Evolutionary conservation across 2,329 filamentous ascomycete genomes (phyloP).

Genomic region (Calonectria honghensis): DNA sequence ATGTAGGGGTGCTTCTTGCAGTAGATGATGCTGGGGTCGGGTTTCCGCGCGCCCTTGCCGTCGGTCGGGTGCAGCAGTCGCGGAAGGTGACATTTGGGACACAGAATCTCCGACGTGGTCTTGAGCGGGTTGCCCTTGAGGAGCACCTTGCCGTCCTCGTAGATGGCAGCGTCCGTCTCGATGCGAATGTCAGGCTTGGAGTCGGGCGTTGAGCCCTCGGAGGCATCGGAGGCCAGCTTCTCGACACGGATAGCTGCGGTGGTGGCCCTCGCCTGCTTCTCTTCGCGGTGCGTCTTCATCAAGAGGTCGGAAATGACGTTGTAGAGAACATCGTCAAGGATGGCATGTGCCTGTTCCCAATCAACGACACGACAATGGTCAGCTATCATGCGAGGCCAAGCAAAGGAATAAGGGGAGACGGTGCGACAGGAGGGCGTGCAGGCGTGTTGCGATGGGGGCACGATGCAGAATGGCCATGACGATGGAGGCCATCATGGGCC

Average conservation of each 20-base stretch:
- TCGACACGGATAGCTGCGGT: constrained; percentile 79
- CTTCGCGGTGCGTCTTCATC: constrained; percentile 84
- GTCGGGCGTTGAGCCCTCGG: constrained; percentile 72
- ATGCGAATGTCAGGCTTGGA: constrained; percentile 73
- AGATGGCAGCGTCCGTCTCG: constrained; percentile 81
- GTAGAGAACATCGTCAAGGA: constrained; percentile 85
- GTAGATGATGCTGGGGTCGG: constrained; percentile 81
- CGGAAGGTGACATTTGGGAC: constrained; percentile 84
- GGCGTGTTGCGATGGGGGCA: constrained; percentile 15
- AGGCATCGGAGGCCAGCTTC: constrained; percentile 74
- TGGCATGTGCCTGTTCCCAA: constrained; percentile 72
- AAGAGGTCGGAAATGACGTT: constrained; percentile 86
- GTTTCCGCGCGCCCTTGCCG: constrained; percentile 79
- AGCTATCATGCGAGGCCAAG: constrained; percentile 39
- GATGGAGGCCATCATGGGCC: constrained; percentile 20
- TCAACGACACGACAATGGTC: constrained; percentile 38
- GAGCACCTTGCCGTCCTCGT: constrained; percentile 80
- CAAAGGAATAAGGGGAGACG: neutral
- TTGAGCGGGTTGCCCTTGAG: constrained; percentile 84
- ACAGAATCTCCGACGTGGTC: constrained; percentile 82
- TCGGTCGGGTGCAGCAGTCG: constrained; percentile 83
- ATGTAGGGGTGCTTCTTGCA: constrained; percentile 88
- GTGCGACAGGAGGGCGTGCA: constrained; percentile 7
- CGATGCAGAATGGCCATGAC: constrained; percentile 19
- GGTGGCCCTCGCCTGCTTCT: constrained; percentile 83